Base-by-base conservation (phyloP, 202 grass and related monocot species). In the Schoenoplectus tabernaemontani region DNA sequence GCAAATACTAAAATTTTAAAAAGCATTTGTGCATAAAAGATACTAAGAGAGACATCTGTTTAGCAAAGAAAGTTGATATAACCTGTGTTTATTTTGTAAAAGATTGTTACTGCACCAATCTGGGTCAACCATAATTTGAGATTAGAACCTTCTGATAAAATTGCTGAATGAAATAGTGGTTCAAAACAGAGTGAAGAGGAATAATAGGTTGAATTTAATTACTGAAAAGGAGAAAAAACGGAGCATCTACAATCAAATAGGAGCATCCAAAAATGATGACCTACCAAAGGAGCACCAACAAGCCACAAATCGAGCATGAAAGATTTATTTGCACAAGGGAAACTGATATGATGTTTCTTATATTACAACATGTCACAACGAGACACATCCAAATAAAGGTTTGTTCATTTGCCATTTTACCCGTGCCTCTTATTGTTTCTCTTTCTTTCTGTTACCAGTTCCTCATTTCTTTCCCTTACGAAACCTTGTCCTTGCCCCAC, bases 311-410 rank as follows among this genome's bases (percentile, higher is more conserved):
- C 15, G n/a, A 53, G 46, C 69, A 74, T 46, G 11, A 11, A 4
- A 71, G 66, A 53, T 74, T 74, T 13, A 74, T 74, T 74, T 34
- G 46, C 26, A 53, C 44, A 74, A 54, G 16, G 66, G 20, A 20
- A 71, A 74, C 24, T 48, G 11, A 34, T 51, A 33, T 33, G 69
- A 74, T 33, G 69, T 51, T 74, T 11, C 23, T 30, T 0, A 1
- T 53, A 19, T 32, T 33, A 53, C 68, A 73, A 50, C 26, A 53
- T 33, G 24, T 33, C 44, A 53, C 23, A 73, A 51, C 12, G n/a
- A n/a, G 53, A 34, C 19, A 34, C 44, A 10, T 74, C 47, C 15
- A 54, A 74, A 53, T 74, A 0, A 7, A 74, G 11, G 48, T 74
- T 28, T 74, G 15, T 74, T 9, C 70, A 54, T 73, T 33, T 74